Conservation (phyloP, 2,329 filamentous ascomycete genomes). For the Trichoderma semiorbis region DNA sequence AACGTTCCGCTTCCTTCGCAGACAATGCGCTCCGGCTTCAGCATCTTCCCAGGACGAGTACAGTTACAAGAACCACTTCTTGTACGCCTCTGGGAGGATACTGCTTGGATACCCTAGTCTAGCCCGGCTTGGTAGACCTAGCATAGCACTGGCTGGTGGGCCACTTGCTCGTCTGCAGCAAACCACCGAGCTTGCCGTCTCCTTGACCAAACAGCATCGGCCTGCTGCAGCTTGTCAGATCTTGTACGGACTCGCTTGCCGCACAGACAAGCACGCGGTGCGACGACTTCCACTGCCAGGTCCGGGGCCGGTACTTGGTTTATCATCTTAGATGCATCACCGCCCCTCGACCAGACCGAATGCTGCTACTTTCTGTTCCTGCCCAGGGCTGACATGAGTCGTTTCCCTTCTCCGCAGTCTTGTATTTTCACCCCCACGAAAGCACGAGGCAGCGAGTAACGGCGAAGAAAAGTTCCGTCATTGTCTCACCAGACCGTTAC, state of each 20-base stretch:
- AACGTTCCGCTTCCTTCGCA: constrained; percentile 19
- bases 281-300: constrained; percentile 7
- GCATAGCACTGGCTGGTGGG: constrained; percentile 10
- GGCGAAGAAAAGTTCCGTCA: constrained; percentile 19
- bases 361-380: constrained; percentile 8
- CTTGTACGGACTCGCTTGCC: constrained; percentile 16
- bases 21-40: constrained; percentile 10
- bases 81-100: constrained; percentile 17
- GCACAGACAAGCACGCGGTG: constrained; percentile 5
- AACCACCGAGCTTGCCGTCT: constrained; percentile 18
- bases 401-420: constrained; percentile 17
- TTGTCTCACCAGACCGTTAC: constrained; percentile 19
- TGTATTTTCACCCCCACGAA: constrained; percentile 18
- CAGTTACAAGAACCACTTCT: constrained; percentile 11
- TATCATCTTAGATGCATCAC: constrained; percentile 14
- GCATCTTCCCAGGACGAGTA: not conserved
- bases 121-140: constrained; percentile 1
- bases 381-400: constrained; percentile 16
- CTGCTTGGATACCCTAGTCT: constrained; percentile 18
- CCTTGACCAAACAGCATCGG: constrained; percentile 17
- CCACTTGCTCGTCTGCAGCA: constrained; percentile 16
- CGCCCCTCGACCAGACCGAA: constrained; percentile 2
- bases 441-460: constrained; percentile 16
- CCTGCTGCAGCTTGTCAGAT: constrained; percentile 17
- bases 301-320: constrained; percentile 14